Evolutionary conservation across 768 basidiomycete genomes (phyloP).

Genomic region (Boletus fagicola): DNA sequence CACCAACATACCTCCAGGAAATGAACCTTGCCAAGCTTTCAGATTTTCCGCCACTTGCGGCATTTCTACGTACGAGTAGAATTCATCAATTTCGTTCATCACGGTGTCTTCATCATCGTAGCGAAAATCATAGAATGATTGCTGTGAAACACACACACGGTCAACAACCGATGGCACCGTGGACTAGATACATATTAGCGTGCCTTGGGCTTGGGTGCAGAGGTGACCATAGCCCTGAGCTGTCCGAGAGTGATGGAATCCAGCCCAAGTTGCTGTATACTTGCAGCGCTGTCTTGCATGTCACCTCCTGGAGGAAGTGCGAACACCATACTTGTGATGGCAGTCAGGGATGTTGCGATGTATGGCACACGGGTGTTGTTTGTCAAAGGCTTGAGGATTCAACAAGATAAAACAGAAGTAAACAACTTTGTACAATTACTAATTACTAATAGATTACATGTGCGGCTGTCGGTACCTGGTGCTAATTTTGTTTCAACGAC

Average conservation of each 20-base stretch:
- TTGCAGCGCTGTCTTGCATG: slow-evolving; percentile 31
- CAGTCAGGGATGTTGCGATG: not conserved
- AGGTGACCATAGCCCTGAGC: slow-evolving; percentile 67
- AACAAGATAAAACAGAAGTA: slow-evolving; percentile 23
- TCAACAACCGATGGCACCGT: slow-evolving; percentile 16
- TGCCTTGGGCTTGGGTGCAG: slow-evolving; percentile 76
- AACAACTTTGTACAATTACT: slow-evolving; percentile 4
- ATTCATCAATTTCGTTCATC: slow-evolving; percentile 95
- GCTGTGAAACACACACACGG: slow-evolving; percentile 43
- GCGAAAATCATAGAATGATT: slow-evolving; percentile 85
- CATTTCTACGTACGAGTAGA: slow-evolving; percentile 97
- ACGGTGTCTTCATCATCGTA: slow-evolving; percentile 97
- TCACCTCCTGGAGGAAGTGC: slow-evolving; percentile 29
- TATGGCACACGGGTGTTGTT: slow-evolving; percentile 14
- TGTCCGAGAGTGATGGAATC: slow-evolving; percentile 83
- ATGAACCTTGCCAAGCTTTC: slow-evolving; percentile 85
- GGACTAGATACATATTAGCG: slow-evolving; percentile 19
- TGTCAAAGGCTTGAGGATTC: slow-evolving; percentile 27
- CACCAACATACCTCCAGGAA: slow-evolving; percentile 59
- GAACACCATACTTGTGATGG: slow-evolving; percentile 36
- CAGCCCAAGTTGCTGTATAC: slow-evolving; percentile 42
- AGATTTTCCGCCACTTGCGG: slow-evolving; percentile 84
- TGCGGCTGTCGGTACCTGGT: not conserved
- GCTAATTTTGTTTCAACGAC: slow-evolving; percentile 9
- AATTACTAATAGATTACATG: too few species aligned